Base-by-base conservation (phyloP, 2,329 filamentous ascomycete genomes). In the Parastagonospora nodorum region DNA sequence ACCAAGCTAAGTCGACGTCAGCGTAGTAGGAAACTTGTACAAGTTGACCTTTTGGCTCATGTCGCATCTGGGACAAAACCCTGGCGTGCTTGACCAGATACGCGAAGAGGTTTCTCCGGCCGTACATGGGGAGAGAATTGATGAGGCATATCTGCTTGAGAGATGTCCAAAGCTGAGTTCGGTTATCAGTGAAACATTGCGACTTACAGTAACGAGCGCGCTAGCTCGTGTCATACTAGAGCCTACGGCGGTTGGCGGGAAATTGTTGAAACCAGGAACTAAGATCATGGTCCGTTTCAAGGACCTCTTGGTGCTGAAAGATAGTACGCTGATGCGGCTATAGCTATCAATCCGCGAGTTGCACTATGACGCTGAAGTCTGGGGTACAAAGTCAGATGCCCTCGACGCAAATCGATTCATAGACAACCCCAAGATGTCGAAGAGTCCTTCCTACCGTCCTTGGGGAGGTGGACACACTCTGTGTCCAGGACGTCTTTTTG, bases 31-130 rank as follows among this genome's bases (percentile, higher is more conserved):
- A 43, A 61, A 61, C 41, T n/a, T 50, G 2, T 60, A 61, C 47
- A 60, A 60, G 27, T 8, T 60, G 11, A 37, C 48, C 8, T 61
- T 61, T 38, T 61, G 58, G 58, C 15, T 51, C 6, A 28, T 51
- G 3, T 40, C 53, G 2, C 37, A 61, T 42, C 28, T 61, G 2
- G 35, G 42, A 9, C 27, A 56, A n/a, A 14, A 55, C n/a, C 44
- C 50, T 11, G 27, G 31, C n/a, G 47, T 61, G 3, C 36, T 61
- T 11, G 35, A 44, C 7, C 2, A 11, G 24, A 47, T 61, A 11
- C 55, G 51, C 6, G 15, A 40, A 19, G 58, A 61, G 46, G 41
- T 51, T 4, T 11, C 42, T 27, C 39, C 50, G 2, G 47, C 55
- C 14, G n/a, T 51, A 2, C 11, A 50, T 36, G 41, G 15, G 7